A percentile compares a stretch with the other conserved stretches of the same genome.
phyloP scores from a whole-genome alignment of 345 rosid genomes.

The Pistacia vera region DNA sequence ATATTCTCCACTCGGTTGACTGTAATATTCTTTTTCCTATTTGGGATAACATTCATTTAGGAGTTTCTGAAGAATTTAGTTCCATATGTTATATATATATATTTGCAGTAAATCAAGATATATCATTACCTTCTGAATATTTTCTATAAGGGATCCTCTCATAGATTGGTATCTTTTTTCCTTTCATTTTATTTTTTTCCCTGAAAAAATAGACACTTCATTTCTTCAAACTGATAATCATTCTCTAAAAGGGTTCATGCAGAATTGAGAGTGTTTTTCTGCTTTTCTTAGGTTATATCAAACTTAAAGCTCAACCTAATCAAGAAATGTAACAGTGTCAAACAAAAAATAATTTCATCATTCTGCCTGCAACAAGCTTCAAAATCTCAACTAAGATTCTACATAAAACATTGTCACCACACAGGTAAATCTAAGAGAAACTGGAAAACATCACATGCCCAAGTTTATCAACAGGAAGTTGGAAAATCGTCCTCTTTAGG shows the following conservation, averaged over 20 bases:
- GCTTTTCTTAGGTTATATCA: not conserved
- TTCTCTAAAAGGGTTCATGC: no score
- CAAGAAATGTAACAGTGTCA: no score
- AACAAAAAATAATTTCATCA: not conserved
- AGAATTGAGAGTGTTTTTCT: not conserved
- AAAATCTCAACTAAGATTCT: slow-evolving; percentile 12
- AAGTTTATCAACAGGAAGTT: slow-evolving; percentile 19
- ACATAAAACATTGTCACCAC: not conserved
- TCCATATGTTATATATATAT: not conserved
- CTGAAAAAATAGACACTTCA: no score
- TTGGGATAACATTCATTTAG: not conserved
- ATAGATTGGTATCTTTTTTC: not conserved
- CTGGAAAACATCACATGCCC: not conserved
- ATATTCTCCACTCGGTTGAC: not conserved
- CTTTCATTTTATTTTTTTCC: no score
- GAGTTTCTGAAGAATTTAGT: not conserved
- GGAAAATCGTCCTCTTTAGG: slow-evolving; percentile 38
- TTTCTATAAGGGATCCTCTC: not conserved
- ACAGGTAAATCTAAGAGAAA: not conserved
- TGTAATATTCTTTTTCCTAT: not conserved
- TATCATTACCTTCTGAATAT: not conserved
- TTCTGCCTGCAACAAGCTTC: not conserved
- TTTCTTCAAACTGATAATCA: no score
- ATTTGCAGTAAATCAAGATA: not conserved
- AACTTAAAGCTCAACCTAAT: not conserved